Conservation (phyloP, 805 yeast species). For the Groenewaldozyma tartarivorans region DNA sequence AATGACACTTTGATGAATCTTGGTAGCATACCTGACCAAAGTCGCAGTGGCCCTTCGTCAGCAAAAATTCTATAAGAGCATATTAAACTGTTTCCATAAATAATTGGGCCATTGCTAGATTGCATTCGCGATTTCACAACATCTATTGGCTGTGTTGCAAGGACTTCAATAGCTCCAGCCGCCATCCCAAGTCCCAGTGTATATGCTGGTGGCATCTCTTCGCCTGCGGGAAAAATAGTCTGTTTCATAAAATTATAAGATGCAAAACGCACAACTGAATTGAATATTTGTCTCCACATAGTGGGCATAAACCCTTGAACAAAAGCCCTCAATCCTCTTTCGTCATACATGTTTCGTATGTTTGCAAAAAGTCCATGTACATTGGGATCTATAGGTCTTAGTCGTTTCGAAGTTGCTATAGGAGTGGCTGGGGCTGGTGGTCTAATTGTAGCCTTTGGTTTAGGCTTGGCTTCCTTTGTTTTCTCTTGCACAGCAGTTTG, state of each 20-base stretch:
- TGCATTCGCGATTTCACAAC: constrained; percentile 82
- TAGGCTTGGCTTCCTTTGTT: constrained; percentile 5
- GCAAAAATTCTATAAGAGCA: constrained; percentile 28
- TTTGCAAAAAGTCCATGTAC: constrained; percentile 19
- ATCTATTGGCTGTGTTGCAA: constrained; percentile 80
- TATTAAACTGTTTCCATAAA: constrained; percentile 27
- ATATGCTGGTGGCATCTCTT: constrained; percentile 23
- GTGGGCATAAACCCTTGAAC: constrained; percentile 82
- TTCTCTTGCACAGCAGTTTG: constrained; percentile 1
- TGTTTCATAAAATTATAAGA: constrained; percentile 74
- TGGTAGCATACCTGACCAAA: constrained; percentile 38
- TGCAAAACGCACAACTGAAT: constrained; percentile 76
- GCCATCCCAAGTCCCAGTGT: constrained; percentile 41
- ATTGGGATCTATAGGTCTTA: constrained; percentile 22
- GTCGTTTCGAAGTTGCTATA: too few species aligned
- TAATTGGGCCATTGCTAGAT: constrained; percentile 33
- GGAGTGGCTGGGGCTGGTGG: constrained; percentile 24
- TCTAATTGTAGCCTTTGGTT: constrained; percentile 15
- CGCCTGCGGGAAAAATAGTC: constrained; percentile 24
- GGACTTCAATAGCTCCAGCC: constrained; percentile 65
- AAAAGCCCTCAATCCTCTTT: constrained; percentile 71
- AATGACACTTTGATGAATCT: constrained; percentile 61
- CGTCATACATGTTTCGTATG: constrained; percentile 48
- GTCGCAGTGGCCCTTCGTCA: constrained; percentile 32
- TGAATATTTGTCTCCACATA: constrained; percentile 63